phyloP scores from a whole-genome alignment of 305 asterid species.

The Salvia sclarea region DNA sequence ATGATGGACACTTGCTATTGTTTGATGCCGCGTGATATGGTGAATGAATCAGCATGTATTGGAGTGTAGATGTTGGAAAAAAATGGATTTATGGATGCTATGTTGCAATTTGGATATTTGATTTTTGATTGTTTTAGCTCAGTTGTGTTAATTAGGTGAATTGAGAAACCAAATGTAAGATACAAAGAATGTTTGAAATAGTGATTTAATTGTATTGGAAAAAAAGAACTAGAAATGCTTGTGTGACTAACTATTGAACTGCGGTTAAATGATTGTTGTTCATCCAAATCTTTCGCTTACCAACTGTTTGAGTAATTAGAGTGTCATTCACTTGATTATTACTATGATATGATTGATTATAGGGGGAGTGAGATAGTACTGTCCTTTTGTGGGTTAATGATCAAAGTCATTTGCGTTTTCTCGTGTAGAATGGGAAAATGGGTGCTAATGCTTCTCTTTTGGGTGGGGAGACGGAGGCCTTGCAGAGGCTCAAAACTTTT shows the following conservation, averaged over 20 bases:
- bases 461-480: conserved; percentile 96
- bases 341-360: background rate
- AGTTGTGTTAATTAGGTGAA: background rate
- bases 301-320: background rate
- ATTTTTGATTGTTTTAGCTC: background rate
- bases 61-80: background rate
- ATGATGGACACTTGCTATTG: background rate
- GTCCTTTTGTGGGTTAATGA: background rate
- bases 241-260: conserved; percentile 5
- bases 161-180: background rate
- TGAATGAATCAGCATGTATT: background rate
- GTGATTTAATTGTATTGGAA: conserved; percentile 10
- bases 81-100: background rate
- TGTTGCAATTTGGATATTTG: background rate
- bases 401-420: conserved; percentile 9
- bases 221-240: background rate
- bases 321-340: too few species aligned
- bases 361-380: background rate
- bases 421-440: conserved; percentile 61
- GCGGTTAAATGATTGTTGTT: background rate
- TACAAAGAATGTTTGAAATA: background rate
- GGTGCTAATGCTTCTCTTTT: conserved; percentile 66
- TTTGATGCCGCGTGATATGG: background rate
- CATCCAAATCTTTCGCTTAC: background rate
- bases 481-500: conserved; percentile 76